Evolutionary conservation across 179 eudicot genomes (phyloP), one percentile per base, ranked within the genome.

Genomic region (Corrigiola litoralis): DNA sequence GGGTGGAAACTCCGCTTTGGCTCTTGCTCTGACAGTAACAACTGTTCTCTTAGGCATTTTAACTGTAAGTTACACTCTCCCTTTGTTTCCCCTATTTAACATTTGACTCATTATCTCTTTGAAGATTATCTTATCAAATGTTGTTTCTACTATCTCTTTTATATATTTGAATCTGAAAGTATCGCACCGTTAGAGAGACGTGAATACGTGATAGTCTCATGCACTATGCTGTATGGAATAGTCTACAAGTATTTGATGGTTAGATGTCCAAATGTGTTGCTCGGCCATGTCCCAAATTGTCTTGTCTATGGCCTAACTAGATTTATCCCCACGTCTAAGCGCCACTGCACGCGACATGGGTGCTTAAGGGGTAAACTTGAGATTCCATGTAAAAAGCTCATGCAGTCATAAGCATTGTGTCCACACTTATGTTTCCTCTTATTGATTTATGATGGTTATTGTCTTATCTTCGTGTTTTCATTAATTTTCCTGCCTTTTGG

Each of bases 1-100:
- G 46, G 80, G 83, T 34, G 83, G 80, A 62, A 79, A 79, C 53
- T 49, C 80, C 50, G 80, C 80, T 56, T 29, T 79, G 61, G 83
- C 83, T 54, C 83, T 79, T 72, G 72, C 72, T 56, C 48, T 79
- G 75, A 79, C 83, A 37, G 77, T 79, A 24, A 18, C 53, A 42
- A 72, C 83, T 58, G 79, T 72, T 76, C 69, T 76, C 45, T 27
- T 76, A 61, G 77, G 83, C 60, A 79, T 76, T 52, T 49, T 79
- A 36, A 63, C 67, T 61, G 83, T 75, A 72, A 72, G 80, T 45
- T 64, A 31, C 50, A 21, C 40, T 36, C 1, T 66, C 50, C 48
- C 41, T 64, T 18, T 34, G 2, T 40, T 50, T 36, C 48, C 21
- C 8, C 9, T 13, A 2, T 14, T 41, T 33, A 42, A 52, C 2